phyloP scores from a whole-genome alignment of 805 yeast species.

The Yarrowia alimentaria region DNA sequence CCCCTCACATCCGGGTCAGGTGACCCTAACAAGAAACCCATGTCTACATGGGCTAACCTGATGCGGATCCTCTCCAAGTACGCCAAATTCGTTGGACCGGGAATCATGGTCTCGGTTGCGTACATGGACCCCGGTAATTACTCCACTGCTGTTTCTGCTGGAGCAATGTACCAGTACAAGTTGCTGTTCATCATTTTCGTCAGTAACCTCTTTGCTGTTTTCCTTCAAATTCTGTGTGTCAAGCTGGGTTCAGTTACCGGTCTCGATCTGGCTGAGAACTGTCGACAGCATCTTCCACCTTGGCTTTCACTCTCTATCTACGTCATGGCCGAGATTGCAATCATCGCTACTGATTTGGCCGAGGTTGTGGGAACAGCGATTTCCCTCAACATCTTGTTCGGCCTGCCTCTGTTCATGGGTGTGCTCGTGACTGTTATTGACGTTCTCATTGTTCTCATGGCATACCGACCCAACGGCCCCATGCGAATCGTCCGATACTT shows the following conservation, averaged over 20 bases:
- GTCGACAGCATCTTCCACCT: slow-evolving; percentile 65
- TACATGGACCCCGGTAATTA: slow-evolving; percentile 95
- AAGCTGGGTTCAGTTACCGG: slow-evolving; percentile 90
- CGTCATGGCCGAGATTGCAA: slow-evolving; percentile 76
- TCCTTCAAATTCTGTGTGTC: slow-evolving; percentile 77
- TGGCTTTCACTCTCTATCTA: slow-evolving; percentile 66
- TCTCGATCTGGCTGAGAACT: slow-evolving; percentile 79
- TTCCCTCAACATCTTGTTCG: slow-evolving; percentile 71
- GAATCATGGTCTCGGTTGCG: slow-evolving; percentile 82
- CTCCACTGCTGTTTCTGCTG: slow-evolving; percentile 85
- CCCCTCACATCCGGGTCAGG: slow-evolving; percentile 26
- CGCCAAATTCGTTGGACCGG: slow-evolving; percentile 77
- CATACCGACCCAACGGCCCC: slow-evolving; percentile 74
- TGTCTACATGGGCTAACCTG: slow-evolving; percentile 7
- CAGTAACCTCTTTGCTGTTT: slow-evolving; percentile 81
- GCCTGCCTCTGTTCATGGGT: slow-evolving; percentile 71
- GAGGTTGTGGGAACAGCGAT: slow-evolving; percentile 95
- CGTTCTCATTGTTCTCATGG: slow-evolving; percentile 72
- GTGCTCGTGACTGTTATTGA: slow-evolving; percentile 78
- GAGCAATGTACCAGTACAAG: slow-evolving; percentile 73
- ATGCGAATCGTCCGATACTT: slow-evolving; percentile 72
- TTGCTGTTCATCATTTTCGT: slow-evolving; percentile 68
- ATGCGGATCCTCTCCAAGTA: slow-evolving; percentile 49
- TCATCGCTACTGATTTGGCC: slow-evolving; percentile 88
- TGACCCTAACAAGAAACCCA: slow-evolving; percentile 8